Base-by-base conservation (phyloP, 164 flowering plant genomes). In the Chloranthus sessilifolius region DNA sequence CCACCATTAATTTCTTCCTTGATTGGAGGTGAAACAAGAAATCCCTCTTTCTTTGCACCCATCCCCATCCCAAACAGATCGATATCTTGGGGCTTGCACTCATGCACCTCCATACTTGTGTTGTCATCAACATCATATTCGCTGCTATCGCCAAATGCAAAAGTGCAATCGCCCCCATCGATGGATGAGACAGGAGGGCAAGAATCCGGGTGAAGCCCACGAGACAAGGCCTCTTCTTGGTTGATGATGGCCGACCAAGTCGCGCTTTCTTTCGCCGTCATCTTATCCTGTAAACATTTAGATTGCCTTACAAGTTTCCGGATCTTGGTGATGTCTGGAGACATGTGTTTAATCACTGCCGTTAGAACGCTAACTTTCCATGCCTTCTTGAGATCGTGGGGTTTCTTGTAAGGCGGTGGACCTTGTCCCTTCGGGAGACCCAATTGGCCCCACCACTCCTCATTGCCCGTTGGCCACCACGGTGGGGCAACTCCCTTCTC, bases 391-490 rank as follows among this genome's bases (percentile, higher is more conserved):
- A 82, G 64, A 63, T 83, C 90, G 62, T 83, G 90, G 27, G 90
- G 86, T 62, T 83, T 83, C 72, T 73, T 78, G 65, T 83, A 83
- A 0, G 91, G 85, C 0, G 91, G 85, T 3, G 78, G 72, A 0
- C 79, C 79, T 34, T 80, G 83, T 36, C 74, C 82, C 37, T 68
- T 63, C 0, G 80, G 76, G 22, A 82, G 44, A 12, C 80, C 75
- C 62, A 77, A 21, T 20, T 73, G 74, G 1, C 74, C 61, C 85
- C 91, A 83, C 91, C 91, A 83, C 4, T 73, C 80, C 64, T 81
- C 91, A 9, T 51, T 55, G 12, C 85, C 83, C 7, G 73, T 62
- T 0, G 91, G 91, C 91, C 91, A 83, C 90, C 90, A 83, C 2
- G 90, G 86, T 2, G 89, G 90, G 0, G 83, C 29, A 52, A 82